phyloP scores from a whole-genome alignment of 139 green algal species.

The Klebsormidium nitens region DNA sequence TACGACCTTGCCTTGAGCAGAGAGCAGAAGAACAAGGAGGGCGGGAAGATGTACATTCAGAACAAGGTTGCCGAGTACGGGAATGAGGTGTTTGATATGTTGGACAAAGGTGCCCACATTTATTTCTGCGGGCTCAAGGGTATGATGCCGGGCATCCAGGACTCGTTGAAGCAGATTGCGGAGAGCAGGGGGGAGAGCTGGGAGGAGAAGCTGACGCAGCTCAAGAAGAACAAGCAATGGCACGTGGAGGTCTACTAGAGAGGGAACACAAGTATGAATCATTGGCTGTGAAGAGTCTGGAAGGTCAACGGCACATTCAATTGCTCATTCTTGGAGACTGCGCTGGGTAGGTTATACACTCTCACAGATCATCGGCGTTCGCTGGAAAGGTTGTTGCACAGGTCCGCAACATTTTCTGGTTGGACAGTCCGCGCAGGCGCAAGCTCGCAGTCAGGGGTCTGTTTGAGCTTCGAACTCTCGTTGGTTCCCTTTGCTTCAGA shows the following conservation, averaged over 20 bases:
- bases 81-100: slow-evolving; percentile 94
- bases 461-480: too few species aligned
- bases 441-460: too few species aligned
- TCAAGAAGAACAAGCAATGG: slow-evolving; percentile 87
- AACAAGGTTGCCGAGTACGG: slow-evolving; percentile 95
- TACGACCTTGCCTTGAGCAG: slow-evolving; percentile 92
- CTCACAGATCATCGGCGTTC: too few species aligned
- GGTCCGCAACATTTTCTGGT: too few species aligned
- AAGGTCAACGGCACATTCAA: too few species aligned
- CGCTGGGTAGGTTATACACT: too few species aligned
- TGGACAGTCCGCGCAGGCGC: too few species aligned
- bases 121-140: slow-evolving; percentile 98
- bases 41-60: slow-evolving; percentile 96
- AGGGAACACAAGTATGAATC: too few species aligned
- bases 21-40: slow-evolving; percentile 80
- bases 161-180: slow-evolving; percentile 92
- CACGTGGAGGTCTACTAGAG: slow-evolving; percentile 98
- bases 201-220: slow-evolving; percentile 73
- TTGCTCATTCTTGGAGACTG: too few species aligned
- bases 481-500: too few species aligned
- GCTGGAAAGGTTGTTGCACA: too few species aligned
- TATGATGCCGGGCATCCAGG: slow-evolving; percentile 97
- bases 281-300: too few species aligned
- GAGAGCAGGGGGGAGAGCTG: slow-evolving; percentile 79
- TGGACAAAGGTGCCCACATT: slow-evolving; percentile 93